phyloP scores from a whole-genome alignment of 78 protist genomes.

The Corallochytrium limacisporum region DNA sequence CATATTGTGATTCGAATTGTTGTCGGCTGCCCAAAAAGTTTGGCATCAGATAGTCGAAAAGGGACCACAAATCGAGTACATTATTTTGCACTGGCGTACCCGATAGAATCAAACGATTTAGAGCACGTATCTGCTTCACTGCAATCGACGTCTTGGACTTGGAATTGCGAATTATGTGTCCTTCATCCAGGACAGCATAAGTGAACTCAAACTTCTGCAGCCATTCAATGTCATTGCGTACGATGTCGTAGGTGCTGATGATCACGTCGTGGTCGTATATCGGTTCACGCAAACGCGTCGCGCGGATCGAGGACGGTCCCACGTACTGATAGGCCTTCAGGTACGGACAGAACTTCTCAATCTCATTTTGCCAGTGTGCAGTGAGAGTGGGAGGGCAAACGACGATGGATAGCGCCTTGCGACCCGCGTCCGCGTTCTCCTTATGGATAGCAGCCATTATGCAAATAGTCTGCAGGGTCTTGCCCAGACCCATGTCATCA shows the following conservation, averaged over 20 bases:
- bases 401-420: conserved; percentile 31
- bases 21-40: conserved; percentile 80
- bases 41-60: conserved; percentile 96
- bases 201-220: conserved; percentile 16
- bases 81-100: conserved; percentile 92
- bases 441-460: conserved; percentile 39
- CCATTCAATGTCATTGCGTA: conserved; percentile 50
- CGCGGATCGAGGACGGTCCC: conserved; percentile 22
- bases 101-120: conserved; percentile 84
- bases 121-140: conserved; percentile 37
- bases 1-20: conserved; percentile 41
- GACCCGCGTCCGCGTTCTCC: conserved; percentile 1
- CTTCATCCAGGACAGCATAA: conserved; percentile 91
- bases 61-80: conserved; percentile 86
- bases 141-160: conserved; percentile 52
- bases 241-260: conserved; percentile 61
- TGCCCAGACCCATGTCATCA: conserved; percentile 97
- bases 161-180: conserved; percentile 79
- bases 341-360: conserved; percentile 29
- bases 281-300: not conserved
- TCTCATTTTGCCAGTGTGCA: conserved; percentile 81
- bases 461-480: conserved; percentile 83
- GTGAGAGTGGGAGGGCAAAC: conserved; percentile 86
- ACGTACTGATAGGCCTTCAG: conserved; percentile 31
- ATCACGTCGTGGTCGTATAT: conserved; percentile 23